These are phyloP conservation scores for Neurospora intermedia DNA, from an alignment of 495 filamentous ascomycete genomes.

Conservation along the genomic window DNA sequence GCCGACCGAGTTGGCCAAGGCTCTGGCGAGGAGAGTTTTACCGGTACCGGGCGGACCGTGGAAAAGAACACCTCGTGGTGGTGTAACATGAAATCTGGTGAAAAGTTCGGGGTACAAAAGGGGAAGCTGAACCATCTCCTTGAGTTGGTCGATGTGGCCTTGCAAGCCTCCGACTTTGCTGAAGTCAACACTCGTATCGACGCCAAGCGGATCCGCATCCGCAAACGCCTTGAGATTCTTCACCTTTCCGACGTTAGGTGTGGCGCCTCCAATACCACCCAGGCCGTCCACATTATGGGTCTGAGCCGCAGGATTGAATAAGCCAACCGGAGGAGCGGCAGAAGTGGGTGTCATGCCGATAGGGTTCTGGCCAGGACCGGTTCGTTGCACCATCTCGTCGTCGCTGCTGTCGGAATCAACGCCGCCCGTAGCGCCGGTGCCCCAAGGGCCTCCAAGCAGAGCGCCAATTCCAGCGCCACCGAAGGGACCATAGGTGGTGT, in stretches of 20 bases:
- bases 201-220: constrained; percentile 88
- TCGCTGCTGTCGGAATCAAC: constrained; percentile 95
- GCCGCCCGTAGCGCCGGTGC: constrained; percentile 61
- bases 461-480: constrained; percentile 68
- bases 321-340: constrained; percentile 38
- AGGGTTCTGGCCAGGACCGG: constrained; percentile 44
- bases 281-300: constrained; percentile 38
- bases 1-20: constrained; percentile 70
- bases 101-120: constrained; percentile 95
- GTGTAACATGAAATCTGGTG: constrained; percentile 77
- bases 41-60: constrained; percentile 95
- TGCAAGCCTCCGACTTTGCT: constrained; percentile 84
- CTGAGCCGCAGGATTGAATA: constrained; percentile 14
- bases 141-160: constrained; percentile 86
- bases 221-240: constrained; percentile 69
- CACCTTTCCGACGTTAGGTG: constrained; percentile 79
- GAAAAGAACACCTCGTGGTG: constrained; percentile 89
- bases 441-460: constrained; percentile 68
- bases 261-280: constrained; percentile 51
- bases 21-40: constrained; percentile 90
- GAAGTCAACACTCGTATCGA: constrained; percentile 84
- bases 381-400: constrained; percentile 62
- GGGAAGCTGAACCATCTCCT: constrained; percentile 95
- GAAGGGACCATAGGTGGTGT: constrained; percentile 83
- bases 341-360: constrained; percentile 70